Percentiles rank a stretch among this genome's conserved stretches.
Conservation (phyloP, 257 asterid species). For the Nicotiana attenuata region DNA sequence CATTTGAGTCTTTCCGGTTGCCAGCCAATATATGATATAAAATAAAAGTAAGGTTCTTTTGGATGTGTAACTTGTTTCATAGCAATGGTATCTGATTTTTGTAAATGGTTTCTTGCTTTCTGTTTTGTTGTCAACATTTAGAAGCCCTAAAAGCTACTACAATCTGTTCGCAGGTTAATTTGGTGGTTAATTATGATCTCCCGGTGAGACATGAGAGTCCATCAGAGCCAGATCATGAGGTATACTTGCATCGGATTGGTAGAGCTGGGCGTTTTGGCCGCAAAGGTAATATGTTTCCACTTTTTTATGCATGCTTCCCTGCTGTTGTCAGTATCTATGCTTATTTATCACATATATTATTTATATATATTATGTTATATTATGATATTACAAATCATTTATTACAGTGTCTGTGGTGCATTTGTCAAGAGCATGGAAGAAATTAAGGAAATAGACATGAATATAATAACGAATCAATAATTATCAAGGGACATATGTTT, state of each 20-base stretch:
- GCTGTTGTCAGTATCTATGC: background rate
- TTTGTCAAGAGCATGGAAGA: background rate
- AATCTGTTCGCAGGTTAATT: conserved; percentile 57
- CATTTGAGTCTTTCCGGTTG: background rate
- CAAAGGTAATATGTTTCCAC: conserved; percentile 47
- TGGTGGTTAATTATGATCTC: conserved; percentile 87
- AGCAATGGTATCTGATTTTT: background rate
- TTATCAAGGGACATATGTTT: background rate
- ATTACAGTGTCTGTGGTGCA: background rate
- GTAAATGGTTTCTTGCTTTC: background rate
- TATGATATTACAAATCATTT: background rate
- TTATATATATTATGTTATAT: background rate
- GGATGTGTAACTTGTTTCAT: background rate
- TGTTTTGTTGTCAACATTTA: conserved; percentile 5
- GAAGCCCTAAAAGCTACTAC: background rate
- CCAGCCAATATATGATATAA: background rate
- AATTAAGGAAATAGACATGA: background rate
- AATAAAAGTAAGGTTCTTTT: background rate
- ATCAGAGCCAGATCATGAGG: conserved; percentile 78
- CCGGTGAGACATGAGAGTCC: conserved; percentile 43
- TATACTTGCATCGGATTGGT: conserved; percentile 91
- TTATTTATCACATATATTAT: background rate
- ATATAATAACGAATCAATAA: background rate
- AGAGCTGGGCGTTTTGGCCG: conserved; percentile 99
- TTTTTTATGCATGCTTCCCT: background rate